Evolutionary conservation across 495 filamentous ascomycete species (phyloP).

Genomic region (Friedmanniomyces endolithicus): DNA sequence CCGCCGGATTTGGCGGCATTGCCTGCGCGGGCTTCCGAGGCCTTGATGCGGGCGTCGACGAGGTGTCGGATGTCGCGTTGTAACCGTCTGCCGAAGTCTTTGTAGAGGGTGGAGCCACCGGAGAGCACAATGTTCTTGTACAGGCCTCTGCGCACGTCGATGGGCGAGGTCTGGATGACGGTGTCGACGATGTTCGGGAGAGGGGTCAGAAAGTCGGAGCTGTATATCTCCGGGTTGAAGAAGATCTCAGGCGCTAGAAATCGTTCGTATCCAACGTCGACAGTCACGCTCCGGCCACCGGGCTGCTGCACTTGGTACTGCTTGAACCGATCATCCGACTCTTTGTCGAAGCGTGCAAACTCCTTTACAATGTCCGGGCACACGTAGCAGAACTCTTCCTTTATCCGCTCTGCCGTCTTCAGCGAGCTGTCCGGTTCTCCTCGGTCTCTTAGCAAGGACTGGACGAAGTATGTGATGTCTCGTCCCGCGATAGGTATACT

Average conservation of each 20-base stretch:
- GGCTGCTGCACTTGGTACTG: conserved; percentile 78
- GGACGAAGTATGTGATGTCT: conserved; percentile 97
- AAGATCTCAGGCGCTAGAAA: conserved; percentile 98
- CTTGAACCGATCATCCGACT: conserved; percentile 69
- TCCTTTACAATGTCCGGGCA: conserved; percentile 98
- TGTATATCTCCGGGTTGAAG: conserved; percentile 99
- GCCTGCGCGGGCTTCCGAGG: conserved; percentile 82
- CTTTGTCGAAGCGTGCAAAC: conserved; percentile 80
- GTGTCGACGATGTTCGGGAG: conserved; percentile 86
- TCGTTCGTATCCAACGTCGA: conserved; percentile 95
- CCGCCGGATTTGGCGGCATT: conserved; percentile 61
- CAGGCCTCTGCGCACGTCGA: conserved; percentile 88
- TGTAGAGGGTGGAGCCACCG: conserved; percentile 91
- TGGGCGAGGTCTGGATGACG: conserved; percentile 93
- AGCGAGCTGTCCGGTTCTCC: conserved; percentile 92
- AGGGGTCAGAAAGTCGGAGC: conserved; percentile 92
- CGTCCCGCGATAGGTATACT: conserved; percentile 94
- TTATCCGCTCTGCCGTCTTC: conserved; percentile 94
- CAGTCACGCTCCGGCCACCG: conserved; percentile 69
- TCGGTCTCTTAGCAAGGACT: conserved; percentile 86
- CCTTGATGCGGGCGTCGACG: conserved; percentile 80
- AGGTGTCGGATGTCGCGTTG: conserved; percentile 93
- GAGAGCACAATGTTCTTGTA: conserved; percentile 99
- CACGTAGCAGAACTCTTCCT: conserved; percentile 97
- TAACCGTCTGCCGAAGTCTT: conserved; percentile 88